Percentiles rank a stretch among this genome's conserved stretches.
Evolutionary conservation across 495 filamentous ascomycete genomes (phyloP).

Genomic region (Annulohypoxylon maeteangense): DNA sequence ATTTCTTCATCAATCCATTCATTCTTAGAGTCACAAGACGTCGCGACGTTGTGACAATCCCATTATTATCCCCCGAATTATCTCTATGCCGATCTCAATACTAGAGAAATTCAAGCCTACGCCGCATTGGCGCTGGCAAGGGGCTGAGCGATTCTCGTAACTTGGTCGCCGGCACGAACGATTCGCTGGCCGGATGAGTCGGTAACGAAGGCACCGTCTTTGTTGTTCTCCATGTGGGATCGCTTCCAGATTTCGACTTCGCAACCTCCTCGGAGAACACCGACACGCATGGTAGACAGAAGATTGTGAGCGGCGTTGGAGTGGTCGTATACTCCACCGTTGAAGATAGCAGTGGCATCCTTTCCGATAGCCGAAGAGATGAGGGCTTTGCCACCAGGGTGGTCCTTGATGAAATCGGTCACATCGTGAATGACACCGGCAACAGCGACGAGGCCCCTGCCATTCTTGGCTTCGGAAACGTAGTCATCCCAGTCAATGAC

Average conservation of each 20-base stretch:
- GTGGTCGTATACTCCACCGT: constrained; percentile 98
- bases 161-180: constrained; percentile 88
- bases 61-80: constrained; percentile 26
- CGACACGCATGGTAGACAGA: constrained; percentile 94
- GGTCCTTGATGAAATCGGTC: constrained; percentile 92
- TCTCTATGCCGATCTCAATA: background rate
- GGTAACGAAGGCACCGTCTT: constrained; percentile 80
- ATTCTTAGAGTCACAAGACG: background rate
- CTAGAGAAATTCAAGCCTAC: constrained; percentile 46
- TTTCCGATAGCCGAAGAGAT: constrained; percentile 94
- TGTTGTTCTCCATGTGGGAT: constrained; percentile 88
- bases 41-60: background rate
- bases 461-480: constrained; percentile 85
- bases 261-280: constrained; percentile 94
- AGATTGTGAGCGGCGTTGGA: constrained; percentile 98
- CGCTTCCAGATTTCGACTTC: constrained; percentile 99
- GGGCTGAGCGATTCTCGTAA: constrained; percentile 83
- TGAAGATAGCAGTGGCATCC: constrained; percentile 98
- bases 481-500: constrained; percentile 98
- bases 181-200: constrained; percentile 85
- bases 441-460: constrained; percentile 85
- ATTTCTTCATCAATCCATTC: background rate
- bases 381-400: constrained; percentile 96
- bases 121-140: constrained; percentile 78
- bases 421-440: constrained; percentile 98